Evolutionary conservation across 148 eudicot species (phyloP), one percentile per base, ranked within the genome.

Genomic region (Rhododendron henanense): DNA sequence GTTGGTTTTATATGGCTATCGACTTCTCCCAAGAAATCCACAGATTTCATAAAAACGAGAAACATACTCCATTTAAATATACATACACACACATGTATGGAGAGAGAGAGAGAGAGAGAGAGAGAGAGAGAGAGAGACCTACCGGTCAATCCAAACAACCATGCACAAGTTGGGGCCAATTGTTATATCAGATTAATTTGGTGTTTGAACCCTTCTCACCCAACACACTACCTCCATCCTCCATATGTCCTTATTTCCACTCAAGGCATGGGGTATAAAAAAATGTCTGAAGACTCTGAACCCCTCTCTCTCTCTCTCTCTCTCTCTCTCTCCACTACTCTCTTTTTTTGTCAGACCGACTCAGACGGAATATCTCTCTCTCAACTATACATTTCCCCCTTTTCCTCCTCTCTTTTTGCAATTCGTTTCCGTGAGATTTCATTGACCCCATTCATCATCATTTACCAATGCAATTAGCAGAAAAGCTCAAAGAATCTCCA

Each of bases 81-180:
- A 50, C 37, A 25, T 11, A 79, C 13, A 39, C 19, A 4, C 39
- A 10, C 1, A 69, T 1, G 4, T 35, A 2, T 33, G 37, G 31
- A 31, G 31, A 33, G 35, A 1, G 35, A 33, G 35, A 33, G 35
- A 33, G 35, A 45, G 41, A 47, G 80, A 77, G 81, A 78, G 81
- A 78, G 35, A 78, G 55, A 31, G 23, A 31, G 65, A 14, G 83
- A 51, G 83, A 31, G 63, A 59, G 39, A 81, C 2, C 83, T 81
- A 81, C 83, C 83, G 18, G 83, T 81, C 83, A 81, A 81, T 81
- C 63, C 65, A 53, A 80, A 80, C 83, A 28, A 80, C 44, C 10
- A 7, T 33, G 25, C 65, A 50, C 37, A 6, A 53, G 44, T 28
- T 10, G 35, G 21, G 19, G 39, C 21, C 59, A 79, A 78, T 14